Evolutionary conservation across 768 basidiomycete species (phyloP).

Genomic region (Russula olivacea): DNA sequence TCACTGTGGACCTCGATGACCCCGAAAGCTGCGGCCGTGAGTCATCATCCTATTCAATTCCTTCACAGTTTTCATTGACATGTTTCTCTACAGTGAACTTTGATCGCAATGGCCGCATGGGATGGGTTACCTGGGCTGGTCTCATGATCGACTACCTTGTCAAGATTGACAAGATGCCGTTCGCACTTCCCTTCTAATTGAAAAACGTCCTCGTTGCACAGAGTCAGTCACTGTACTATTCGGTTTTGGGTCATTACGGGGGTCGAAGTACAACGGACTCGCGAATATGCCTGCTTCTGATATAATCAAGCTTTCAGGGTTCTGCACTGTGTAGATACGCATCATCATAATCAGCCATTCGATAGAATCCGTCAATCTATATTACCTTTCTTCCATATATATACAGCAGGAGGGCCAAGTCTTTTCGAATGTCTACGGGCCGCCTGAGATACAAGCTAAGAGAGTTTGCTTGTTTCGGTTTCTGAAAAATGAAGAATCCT

Average conservation of each 20-base stretch:
- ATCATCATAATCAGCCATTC: not conserved
- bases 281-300: not conserved
- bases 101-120: conserved; percentile 24
- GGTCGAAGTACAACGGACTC: not conserved
- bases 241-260: not conserved
- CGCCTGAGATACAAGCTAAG: too few species aligned
- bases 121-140: conserved; percentile 26
- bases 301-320: not conserved
- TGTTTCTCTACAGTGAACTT: conserved; percentile 18
- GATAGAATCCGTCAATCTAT: conserved; percentile 3
- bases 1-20: conserved; percentile 25
- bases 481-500: too few species aligned
- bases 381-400: not conserved
- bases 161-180: conserved; percentile 22
- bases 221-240: conserved; percentile 1
- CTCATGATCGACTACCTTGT: conserved; percentile 25
- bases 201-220: not conserved
- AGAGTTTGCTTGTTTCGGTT: too few species aligned
- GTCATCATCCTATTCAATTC: not conserved
- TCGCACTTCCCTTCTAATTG: conserved; percentile 12
- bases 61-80: not conserved
- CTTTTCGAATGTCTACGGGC: too few species aligned
- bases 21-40: conserved; percentile 25
- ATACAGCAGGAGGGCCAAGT: not conserved
- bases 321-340: conserved; percentile 6